Conservation (phyloP, 805 yeast genomes). For the Clavispora asparagi region DNA sequence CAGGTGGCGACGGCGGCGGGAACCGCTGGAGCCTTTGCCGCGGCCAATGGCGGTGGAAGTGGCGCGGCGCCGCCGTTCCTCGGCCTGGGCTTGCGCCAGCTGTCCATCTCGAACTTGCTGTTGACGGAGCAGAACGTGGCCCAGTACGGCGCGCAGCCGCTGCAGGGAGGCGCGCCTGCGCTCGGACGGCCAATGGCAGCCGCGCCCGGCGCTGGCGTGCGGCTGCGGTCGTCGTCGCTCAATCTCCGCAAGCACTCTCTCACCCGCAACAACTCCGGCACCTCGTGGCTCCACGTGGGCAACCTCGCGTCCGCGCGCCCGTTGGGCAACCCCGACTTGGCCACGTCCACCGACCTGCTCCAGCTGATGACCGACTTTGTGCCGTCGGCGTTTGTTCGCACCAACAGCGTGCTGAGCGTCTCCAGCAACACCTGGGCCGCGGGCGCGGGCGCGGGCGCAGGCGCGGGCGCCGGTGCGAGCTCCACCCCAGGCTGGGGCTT, state of each 20-base stretch:
- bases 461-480: slow-evolving; percentile 2
- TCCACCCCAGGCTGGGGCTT: slow-evolving; percentile 15
- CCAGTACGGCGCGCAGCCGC: slow-evolving; percentile 19
- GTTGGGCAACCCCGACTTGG: slow-evolving; percentile 17
- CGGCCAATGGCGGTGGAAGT: too few species aligned
- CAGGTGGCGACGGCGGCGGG: slow-evolving; percentile 9
- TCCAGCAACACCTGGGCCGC: slow-evolving; percentile 5
- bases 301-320: slow-evolving; percentile 32
- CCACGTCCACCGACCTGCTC: slow-evolving; percentile 35
- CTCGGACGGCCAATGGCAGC: slow-evolving; percentile 3
- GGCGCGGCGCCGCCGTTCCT: slow-evolving; percentile 4
- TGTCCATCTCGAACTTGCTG: slow-evolving; percentile 37
- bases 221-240: slow-evolving; percentile 33
- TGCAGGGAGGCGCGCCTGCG: slow-evolving; percentile 11
- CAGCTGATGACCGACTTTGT: slow-evolving; percentile 42
- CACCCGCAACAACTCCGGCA: slow-evolving; percentile 37
- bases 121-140: slow-evolving; percentile 35
- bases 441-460: not conserved
- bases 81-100: slow-evolving; percentile 26
- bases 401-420: slow-evolving; percentile 21
- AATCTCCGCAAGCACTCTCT: slow-evolving; percentile 39
- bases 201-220: slow-evolving; percentile 4
- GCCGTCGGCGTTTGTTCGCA: slow-evolving; percentile 32
- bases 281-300: slow-evolving; percentile 42
- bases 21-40: not conserved